Percentiles rank a stretch among this genome's conserved stretches.
Conservation (phyloP, 768 basidiomycete genomes). For the Rhodotorula sphaerocarpa region DNA sequence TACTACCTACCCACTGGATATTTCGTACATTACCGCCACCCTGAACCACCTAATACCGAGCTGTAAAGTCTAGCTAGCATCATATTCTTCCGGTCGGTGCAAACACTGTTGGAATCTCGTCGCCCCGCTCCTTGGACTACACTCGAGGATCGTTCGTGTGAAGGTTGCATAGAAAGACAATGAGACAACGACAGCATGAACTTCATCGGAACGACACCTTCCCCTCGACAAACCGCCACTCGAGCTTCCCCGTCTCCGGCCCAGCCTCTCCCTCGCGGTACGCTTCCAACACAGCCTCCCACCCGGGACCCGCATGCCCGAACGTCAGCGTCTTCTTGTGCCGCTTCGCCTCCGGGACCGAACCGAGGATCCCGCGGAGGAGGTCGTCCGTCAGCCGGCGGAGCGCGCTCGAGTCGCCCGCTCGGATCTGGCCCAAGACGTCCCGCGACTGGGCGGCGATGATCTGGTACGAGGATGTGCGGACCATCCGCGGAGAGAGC, state of each 20-base stretch:
- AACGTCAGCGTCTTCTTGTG: neutral
- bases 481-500: no score
- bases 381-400: neutral
- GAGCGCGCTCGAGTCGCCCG: neutral
- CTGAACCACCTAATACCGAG: no score
- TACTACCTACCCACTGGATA: no score
- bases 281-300: conserved; percentile 3
- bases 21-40: no score
- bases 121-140: no score
- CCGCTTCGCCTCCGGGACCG: neutral
- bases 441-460: neutral
- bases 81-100: no score
- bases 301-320: neutral
- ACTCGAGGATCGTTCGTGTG: no score
- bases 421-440: neutral
- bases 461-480: neutral
- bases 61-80: no score
- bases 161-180: no score
- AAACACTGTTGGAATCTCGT: no score
- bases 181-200: neutral
- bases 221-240: neutral
- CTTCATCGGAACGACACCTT: neutral
- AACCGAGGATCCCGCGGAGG: conserved; percentile 3
- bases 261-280: neutral
- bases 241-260: neutral